These are phyloP conservation scores for Trichoderma virens DNA, from an alignment of 495 filamentous ascomycete genomes.

Conservation along the genomic window DNA sequence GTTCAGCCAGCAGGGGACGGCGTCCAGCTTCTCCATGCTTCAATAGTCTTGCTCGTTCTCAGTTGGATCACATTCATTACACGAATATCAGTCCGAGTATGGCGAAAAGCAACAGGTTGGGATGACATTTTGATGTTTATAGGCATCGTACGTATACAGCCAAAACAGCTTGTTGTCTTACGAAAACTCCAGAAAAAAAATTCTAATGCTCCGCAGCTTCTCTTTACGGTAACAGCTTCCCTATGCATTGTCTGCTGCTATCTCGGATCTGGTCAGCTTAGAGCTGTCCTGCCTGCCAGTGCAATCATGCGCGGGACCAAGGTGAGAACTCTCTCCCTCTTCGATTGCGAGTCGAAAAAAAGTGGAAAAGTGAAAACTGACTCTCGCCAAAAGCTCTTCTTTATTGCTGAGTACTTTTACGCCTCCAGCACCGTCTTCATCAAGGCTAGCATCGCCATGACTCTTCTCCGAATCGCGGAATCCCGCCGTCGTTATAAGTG, in stretches of 20 bases:
- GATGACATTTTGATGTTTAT: conserved; percentile 1
- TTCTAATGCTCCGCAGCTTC: conserved; percentile 1
- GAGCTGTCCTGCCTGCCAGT: background rate
- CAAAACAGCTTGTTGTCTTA: background rate
- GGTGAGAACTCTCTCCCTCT: background rate
- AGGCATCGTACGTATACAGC: background rate
- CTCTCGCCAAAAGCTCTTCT: conserved; percentile 3
- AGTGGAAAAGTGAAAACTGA: background rate
- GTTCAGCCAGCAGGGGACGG: background rate
- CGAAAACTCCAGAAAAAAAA: background rate
- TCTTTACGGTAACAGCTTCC: background rate
- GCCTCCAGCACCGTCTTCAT: conserved; percentile 9
- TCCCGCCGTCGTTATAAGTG: conserved; percentile 3
- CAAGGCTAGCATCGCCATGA: conserved; percentile 10
- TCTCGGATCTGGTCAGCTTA: background rate
- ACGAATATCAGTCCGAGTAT: background rate
- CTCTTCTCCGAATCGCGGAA: conserved; percentile 7
- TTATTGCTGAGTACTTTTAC: conserved; percentile 11
- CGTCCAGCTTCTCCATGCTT: background rate
- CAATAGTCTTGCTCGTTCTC: background rate
- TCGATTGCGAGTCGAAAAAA: background rate
- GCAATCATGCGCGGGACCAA: conserved; percentile 7
- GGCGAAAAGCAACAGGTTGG: background rate
- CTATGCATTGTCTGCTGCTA: conserved; percentile 5
- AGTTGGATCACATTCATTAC: background rate